Evolutionary conservation across 192 early-diverging fungal species (phyloP).

Genomic region (Coemansia sp.): DNA sequence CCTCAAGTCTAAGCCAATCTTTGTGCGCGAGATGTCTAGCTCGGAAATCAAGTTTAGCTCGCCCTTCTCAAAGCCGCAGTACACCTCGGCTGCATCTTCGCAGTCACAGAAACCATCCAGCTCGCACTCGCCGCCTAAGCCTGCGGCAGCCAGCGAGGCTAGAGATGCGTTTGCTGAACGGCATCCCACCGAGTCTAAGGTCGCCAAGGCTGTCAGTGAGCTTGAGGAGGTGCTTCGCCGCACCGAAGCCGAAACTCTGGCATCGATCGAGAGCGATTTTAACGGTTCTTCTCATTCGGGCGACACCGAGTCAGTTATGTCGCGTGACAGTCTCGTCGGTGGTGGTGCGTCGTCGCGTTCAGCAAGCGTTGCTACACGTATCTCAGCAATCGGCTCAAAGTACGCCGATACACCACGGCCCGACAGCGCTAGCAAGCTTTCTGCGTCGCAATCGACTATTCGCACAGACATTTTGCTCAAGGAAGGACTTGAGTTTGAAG

Average conservation of each 20-base stretch:
- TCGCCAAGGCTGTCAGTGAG: slow-evolving; percentile 53
- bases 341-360: slow-evolving; percentile 47
- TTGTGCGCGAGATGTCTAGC: slow-evolving; percentile 46
- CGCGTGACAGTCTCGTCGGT: slow-evolving; percentile 44
- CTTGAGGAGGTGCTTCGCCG: slow-evolving; percentile 51
- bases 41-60: slow-evolving; percentile 45
- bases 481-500: slow-evolving; percentile 40
- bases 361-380: slow-evolving; percentile 39
- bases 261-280: slow-evolving; percentile 37
- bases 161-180: slow-evolving; percentile 30
- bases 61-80: slow-evolving; percentile 31
- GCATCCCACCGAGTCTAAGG: slow-evolving; percentile 50
- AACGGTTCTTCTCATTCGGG: slow-evolving; percentile 5
- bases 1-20: slow-evolving; percentile 47
- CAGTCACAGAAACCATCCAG: too few species aligned
- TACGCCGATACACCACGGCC: slow-evolving; percentile 10
- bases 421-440: slow-evolving; percentile 31
- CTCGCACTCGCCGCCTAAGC: not conserved
- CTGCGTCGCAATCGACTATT: slow-evolving; percentile 45
- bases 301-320: slow-evolving; percentile 27
- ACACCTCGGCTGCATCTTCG: not conserved
- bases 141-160: slow-evolving; percentile 7
- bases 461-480: slow-evolving; percentile 42
- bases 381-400: slow-evolving; percentile 34
- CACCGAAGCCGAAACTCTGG: slow-evolving; percentile 39